Conservation (phyloP, 2,329 filamentous ascomycete species). For the Trichophyton rubrum region DNA sequence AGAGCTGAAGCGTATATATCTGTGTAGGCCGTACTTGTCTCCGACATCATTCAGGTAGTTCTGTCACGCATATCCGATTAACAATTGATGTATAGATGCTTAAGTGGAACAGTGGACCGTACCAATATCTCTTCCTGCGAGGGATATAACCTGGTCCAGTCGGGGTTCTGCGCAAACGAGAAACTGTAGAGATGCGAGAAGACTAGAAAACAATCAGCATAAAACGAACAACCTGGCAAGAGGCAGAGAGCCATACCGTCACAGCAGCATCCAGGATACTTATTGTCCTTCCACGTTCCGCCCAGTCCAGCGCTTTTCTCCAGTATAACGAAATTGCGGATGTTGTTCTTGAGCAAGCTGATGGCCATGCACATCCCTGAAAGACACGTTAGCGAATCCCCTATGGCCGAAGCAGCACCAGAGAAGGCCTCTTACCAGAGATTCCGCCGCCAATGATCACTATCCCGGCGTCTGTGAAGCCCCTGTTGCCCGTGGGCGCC, state of each 20-base stretch:
- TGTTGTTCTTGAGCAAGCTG: constrained; percentile 41
- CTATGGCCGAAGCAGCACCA: neutral
- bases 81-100: neutral
- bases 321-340: constrained; percentile 42
- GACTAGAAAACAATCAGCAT: constrained; percentile 22
- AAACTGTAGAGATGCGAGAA: constrained; percentile 46
- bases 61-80: constrained; percentile 14
- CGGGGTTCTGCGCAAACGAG: constrained; percentile 48
- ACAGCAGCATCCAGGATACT: constrained; percentile 45
- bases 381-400: neutral
- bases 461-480: constrained; percentile 41
- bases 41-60: constrained; percentile 43
- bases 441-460: constrained; percentile 47
- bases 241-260: constrained; percentile 27
- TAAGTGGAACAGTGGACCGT: constrained; percentile 5
- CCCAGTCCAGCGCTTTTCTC: constrained; percentile 44
- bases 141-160: constrained; percentile 47
- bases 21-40: constrained; percentile 43
- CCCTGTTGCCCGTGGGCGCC: constrained; percentile 30
- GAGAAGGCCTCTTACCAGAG: constrained; percentile 27
- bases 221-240: neutral
- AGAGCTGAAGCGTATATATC: constrained; percentile 47
- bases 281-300: constrained; percentile 45
- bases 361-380: constrained; percentile 45
- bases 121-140: constrained; percentile 49